A percentile compares a stretch with the other conserved stretches of the same genome.
phyloP scores from a whole-genome alignment of 305 asterid species.

The Lippia alba region DNA sequence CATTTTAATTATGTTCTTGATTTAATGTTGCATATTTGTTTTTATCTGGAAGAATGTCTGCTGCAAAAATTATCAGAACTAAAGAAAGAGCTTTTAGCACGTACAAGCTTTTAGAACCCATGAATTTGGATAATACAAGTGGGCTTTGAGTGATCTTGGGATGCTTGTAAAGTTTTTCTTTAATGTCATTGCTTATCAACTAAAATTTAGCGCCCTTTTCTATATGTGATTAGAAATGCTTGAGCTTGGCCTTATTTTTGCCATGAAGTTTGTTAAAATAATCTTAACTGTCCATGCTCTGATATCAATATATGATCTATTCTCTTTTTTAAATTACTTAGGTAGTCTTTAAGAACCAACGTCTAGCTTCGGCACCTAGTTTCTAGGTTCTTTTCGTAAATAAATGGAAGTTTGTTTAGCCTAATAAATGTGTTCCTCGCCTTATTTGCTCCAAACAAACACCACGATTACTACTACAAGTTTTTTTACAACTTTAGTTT shows the following conservation, averaged over 20 bases:
- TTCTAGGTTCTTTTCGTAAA: too few species aligned
- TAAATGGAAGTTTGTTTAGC: too few species aligned
- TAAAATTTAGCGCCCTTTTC: neutral
- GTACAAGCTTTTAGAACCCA: neutral
- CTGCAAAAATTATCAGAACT: neutral
- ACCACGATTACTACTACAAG: too few species aligned
- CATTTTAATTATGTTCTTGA: neutral
- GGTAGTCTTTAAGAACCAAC: too few species aligned
- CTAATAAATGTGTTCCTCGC: too few species aligned
- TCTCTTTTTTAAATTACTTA: too few species aligned
- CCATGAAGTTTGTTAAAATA: constrained; percentile 1
- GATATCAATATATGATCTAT: constrained; percentile 5
- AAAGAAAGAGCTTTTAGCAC: neutral
- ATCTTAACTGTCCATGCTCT: constrained; percentile 14
- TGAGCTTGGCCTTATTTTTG: constrained; percentile 1
- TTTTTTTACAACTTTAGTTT: too few species aligned
- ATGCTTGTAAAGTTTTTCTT: neutral
- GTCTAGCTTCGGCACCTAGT: too few species aligned
- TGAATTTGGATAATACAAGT: neutral
- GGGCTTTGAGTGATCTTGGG: neutral
- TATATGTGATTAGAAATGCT: neutral
- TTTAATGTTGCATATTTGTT: neutral
- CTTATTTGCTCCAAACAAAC: too few species aligned
- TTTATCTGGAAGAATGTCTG: constrained; percentile 1
- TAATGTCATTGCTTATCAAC: neutral